Evolutionary conservation across 257 asterid genomes (phyloP).

Genomic region (Solanum sitiens): DNA sequence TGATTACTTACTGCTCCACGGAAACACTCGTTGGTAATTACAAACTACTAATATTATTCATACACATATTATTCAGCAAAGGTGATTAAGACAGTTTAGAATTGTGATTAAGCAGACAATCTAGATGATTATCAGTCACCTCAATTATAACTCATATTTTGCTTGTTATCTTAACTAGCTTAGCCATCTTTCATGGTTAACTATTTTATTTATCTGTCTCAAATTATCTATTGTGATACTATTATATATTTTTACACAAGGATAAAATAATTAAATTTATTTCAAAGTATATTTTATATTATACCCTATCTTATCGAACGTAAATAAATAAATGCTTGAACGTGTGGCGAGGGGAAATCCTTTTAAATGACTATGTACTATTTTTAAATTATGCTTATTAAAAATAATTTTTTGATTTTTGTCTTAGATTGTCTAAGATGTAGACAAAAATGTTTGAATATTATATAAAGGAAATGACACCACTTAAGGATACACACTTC

Average conservation of each 20-base stretch:
- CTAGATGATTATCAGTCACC: not conserved
- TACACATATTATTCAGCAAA: not conserved
- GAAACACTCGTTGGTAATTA: not conserved
- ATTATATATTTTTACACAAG: not conserved
- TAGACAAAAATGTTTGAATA: not conserved
- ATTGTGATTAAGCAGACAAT: not conserved
- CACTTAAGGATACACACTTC: not conserved
- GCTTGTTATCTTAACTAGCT: not conserved
- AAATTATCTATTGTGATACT: too few species aligned
- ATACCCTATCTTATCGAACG: not conserved
- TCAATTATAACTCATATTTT: not conserved
- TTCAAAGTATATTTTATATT: too few species aligned
- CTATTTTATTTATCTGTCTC: not conserved
- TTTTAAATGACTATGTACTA: too few species aligned
- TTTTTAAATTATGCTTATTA: not conserved
- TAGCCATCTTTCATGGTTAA: not conserved
- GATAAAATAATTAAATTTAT: too few species aligned
- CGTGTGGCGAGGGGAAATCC: not conserved
- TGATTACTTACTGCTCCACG: not conserved
- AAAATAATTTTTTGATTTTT: too few species aligned
- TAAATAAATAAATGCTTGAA: too few species aligned
- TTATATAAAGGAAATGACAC: not conserved
- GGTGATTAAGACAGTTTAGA: conserved; percentile 19
- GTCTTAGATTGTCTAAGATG: not conserved
- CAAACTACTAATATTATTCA: not conserved